Base-by-base conservation (phyloP, 495 filamentous ascomycete species). In the Penicillium flavigenum region DNA sequence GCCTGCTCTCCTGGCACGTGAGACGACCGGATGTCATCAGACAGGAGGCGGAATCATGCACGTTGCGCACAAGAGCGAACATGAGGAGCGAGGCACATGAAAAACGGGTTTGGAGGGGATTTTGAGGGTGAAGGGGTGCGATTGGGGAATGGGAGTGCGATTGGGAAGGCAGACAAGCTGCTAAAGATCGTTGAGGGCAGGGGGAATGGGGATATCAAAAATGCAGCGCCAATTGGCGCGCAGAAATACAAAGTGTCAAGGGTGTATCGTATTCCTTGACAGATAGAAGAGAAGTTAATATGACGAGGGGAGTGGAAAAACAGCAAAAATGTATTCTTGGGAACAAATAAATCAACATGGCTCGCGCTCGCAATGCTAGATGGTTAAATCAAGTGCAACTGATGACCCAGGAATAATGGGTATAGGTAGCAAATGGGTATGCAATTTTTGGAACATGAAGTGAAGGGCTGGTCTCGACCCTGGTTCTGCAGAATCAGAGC, bases 291-390 rank as follows among this genome's bases (percentile, higher is more conserved):
- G 61, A 69, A 64, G 49, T 45, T 49, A 61, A 61, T 32, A 54
- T 57, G 54, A 38, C 24, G 50, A 57, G 47, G 51, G 36, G 31
- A 19, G 43, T 60, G 56, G 58, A 52, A 16, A 47, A 63, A 43
- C 51, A 61, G 32, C 56, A 57, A 74, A 67, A 67, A 74, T 69
- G 70, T 72, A 73, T 65, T 67, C 62, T 69, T 56, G 64, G 20
- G 3, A 74, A 70, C 63, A 64, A 66, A 57, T 51, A 58, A 59
- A 61, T 58, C 57, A 64, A 60, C 55, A 73, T 72, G 72, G 75
- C 74, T 78, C 71, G 74, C 76, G 76, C 76, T 76, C 74, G 75
- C 75, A 77, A 79, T 79, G 76, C 76, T 74, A 79, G 73, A 71
- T 74, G 66, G 69, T 61, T 56, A 65, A 63, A 64, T 60, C 56